Base-by-base conservation (phyloP, 345 rosid genomes). In the Gossypium australe region DNA sequence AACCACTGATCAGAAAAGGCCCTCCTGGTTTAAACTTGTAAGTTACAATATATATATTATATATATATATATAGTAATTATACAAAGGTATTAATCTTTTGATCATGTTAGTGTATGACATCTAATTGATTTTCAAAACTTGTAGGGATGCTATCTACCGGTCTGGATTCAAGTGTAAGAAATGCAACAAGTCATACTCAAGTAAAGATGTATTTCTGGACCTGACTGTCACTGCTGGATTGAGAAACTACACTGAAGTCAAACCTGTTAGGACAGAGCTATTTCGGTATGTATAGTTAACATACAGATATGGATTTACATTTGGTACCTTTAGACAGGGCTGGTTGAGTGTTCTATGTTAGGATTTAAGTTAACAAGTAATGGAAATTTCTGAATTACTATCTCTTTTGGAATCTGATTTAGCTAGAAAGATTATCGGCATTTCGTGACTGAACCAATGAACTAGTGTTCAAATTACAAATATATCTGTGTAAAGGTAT, bases 11-110 rank as follows among this genome's bases (percentile, higher is more conserved):
- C 78, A 89, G 97, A 81, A 91, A 89, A 88, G 99, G 98, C 11
- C 98, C 96, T 74, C 72, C 94, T 47, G 98, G 99, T 86, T 81
- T 92, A 17, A 92, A 90, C 83, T 80, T 90, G 98, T 95, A 87
- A 80, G 96, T 88, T 72, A 47, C 51, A 41, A 61, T 43, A 29
- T 43, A 18, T 62, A 17, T n/a, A 17, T n/a, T n/a, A n/a, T n/a
- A 61, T 43, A 29, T 43, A 18, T 62, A 17, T n/a, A 17, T n/a
- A 25, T 34, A 34, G 41, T 34, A 34, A 34, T 34, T 34, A 34
- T 34, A 34, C 45, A 2, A 20, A 16, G 63, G 41, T 13, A 47
- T 18, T 58, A 22, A 34, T n/a, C 8, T n/a, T 13, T 47, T 53
- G 0, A 14, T 62, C 9, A 66, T 34, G 8, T 44, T 20, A 66